These are phyloP conservation scores for Phytophthora capsici DNA, from an alignment of 352 stramenopile species.

Conservation along the genomic window DNA sequence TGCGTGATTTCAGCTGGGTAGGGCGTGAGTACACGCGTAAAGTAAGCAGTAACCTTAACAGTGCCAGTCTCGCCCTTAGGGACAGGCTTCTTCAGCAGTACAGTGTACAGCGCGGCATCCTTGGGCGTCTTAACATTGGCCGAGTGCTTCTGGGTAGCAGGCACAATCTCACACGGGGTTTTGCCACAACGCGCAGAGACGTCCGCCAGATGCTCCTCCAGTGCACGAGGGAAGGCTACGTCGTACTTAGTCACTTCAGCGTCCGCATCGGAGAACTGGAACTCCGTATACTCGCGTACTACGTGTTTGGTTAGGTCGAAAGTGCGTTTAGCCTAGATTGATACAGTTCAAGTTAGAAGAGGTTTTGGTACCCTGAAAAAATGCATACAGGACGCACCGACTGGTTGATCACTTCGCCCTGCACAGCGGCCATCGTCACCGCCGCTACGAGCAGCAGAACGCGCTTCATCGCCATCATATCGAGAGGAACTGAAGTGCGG, in stretches of 20 bases:
- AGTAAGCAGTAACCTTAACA: conserved; percentile 83
- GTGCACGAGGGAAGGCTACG: conserved; percentile 62
- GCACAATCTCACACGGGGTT: conserved; percentile 67
- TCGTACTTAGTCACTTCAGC: conserved; percentile 64
- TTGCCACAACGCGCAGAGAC: conserved; percentile 81
- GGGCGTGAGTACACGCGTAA: conserved; percentile 79
- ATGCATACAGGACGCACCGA: conserved; percentile 44
- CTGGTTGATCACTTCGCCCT: conserved; percentile 75
- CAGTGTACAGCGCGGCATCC: conserved; percentile 68
- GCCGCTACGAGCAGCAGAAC: conserved; percentile 43
- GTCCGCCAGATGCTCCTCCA: conserved; percentile 63
- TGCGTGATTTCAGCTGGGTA: conserved; percentile 84
- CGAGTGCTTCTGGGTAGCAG: conserved; percentile 38
- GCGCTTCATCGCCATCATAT: conserved; percentile 42
- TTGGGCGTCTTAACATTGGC: conserved; percentile 26
- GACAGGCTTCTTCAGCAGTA: conserved; percentile 74
- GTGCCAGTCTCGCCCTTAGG: conserved; percentile 50
- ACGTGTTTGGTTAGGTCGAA: conserved; percentile 86
- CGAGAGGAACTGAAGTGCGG: not conserved
- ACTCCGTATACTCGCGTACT: conserved; percentile 76
- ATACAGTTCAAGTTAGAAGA: conserved; percentile 5
- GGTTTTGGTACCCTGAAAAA: not conserved
- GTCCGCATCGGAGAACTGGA: conserved; percentile 74
- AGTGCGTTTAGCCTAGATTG: conserved; percentile 68
- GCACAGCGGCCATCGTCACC: conserved; percentile 35